phyloP scores from a whole-genome alignment of 345 rosid genomes.

The Syzygium aqueum region DNA sequence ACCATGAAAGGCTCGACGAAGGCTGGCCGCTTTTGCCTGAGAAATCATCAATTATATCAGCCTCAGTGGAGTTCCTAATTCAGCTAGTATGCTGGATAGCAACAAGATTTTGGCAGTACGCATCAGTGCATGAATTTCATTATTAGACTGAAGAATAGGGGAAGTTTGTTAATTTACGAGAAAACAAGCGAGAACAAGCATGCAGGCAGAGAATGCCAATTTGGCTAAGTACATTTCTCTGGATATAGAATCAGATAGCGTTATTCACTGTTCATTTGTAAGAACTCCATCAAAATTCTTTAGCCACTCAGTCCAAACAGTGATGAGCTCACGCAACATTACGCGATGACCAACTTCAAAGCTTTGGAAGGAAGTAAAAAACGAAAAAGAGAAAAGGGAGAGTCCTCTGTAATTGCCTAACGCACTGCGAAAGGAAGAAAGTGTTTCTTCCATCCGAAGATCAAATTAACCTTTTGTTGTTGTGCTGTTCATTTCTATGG shows the following conservation, averaged over 20 bases:
- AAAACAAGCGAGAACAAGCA: background rate
- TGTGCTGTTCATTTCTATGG: background rate
- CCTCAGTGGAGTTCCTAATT: background rate
- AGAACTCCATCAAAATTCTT: background rate
- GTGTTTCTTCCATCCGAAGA: background rate
- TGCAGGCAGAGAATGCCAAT: background rate
- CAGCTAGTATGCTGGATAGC: background rate
- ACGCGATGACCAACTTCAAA: background rate
- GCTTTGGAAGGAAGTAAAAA: background rate
- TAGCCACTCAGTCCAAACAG: background rate
- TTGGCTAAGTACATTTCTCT: background rate
- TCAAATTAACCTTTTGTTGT: background rate
- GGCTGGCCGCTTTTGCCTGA: constrained; percentile 83
- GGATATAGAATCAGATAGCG: background rate
- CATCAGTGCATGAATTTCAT: background rate
- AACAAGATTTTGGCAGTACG: background rate
- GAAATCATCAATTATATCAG: background rate
- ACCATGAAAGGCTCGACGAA: constrained; percentile 72
- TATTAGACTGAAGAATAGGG: background rate
- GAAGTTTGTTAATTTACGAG: background rate
- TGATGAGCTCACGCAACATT: background rate
- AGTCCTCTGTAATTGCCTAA: background rate
- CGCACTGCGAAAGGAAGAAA: background rate
- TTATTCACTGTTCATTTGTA: background rate
- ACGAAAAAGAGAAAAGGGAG: background rate